These are phyloP conservation scores for Populus nigra DNA, from an alignment of 345 rosid genomes.

Conservation along the genomic window DNA sequence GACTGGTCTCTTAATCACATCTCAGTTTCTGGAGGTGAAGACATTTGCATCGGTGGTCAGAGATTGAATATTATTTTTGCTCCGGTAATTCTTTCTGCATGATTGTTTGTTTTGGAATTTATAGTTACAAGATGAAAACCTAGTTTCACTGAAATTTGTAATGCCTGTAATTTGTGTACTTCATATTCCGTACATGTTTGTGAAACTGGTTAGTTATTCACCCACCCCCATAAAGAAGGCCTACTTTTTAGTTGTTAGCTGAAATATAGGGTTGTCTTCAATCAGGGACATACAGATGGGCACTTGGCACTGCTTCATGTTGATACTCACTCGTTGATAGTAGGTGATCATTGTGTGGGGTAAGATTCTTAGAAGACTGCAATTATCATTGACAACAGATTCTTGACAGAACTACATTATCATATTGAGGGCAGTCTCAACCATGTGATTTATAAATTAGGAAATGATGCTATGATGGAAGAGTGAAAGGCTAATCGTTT, in stretches of 20 bases:
- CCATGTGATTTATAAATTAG: background rate
- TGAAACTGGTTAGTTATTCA: background rate
- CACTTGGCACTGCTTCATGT: slow-evolving; percentile 70
- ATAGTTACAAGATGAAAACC: background rate
- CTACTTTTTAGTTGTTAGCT: background rate
- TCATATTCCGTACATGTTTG: too few relatives aligned
- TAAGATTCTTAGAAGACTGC: slow-evolving; percentile 37
- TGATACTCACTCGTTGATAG: slow-evolving; percentile 66
- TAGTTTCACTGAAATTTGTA: too few relatives aligned
- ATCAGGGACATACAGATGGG: slow-evolving; percentile 95
- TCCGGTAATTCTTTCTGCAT: slow-evolving; percentile 47
- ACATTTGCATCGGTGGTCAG: slow-evolving; percentile 73
- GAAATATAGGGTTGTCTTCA: slow-evolving; percentile 6
- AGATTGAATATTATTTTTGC: slow-evolving; percentile 59
- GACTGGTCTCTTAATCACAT: slow-evolving; percentile 69
- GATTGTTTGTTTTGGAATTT: background rate
- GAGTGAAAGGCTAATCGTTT: background rate
- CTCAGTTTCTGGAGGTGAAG: slow-evolving; percentile 72
- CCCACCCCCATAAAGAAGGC: background rate
- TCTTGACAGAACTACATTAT: background rate
- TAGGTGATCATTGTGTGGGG: slow-evolving; percentile 95
- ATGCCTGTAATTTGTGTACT: too few relatives aligned
- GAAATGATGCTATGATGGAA: background rate
- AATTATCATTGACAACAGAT: background rate
- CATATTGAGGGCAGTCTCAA: background rate